These are phyloP conservation scores for Juglanconis juglandina DNA, from an alignment of 2,329 filamentous ascomycete species.

Conservation along the genomic window DNA sequence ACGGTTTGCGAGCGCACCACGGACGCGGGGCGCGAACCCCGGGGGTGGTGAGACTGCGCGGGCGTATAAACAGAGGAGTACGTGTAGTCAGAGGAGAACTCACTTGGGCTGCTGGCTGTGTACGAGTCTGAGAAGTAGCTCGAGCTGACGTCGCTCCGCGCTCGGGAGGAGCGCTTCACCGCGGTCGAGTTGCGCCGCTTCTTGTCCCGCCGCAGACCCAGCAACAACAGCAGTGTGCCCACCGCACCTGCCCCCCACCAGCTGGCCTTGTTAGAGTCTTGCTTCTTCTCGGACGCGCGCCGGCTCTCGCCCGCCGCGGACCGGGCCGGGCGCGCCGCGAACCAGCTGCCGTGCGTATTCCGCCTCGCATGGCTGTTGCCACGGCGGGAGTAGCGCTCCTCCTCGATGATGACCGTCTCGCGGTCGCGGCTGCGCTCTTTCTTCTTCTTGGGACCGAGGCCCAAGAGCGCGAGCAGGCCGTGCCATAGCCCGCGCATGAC, in stretches of 20 bases:
- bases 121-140: conserved; percentile 55
- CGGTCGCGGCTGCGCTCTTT: conserved; percentile 41
- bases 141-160: conserved; percentile 44
- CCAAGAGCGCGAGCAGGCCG: conserved; percentile 57
- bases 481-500: conserved; percentile 61
- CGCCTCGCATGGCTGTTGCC: conserved; percentile 36
- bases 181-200: conserved; percentile 42
- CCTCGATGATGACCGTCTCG: conserved; percentile 46
- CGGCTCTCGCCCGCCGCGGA: conserved; percentile 42
- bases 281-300: conserved; percentile 32
- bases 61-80: conserved; percentile 19
- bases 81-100: conserved; percentile 32
- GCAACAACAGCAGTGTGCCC: conserved; percentile 49
- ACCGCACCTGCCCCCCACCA: conserved; percentile 53
- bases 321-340: conserved; percentile 31
- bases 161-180: conserved; percentile 23
- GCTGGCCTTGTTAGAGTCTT: conserved; percentile 41
- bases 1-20: conserved; percentile 9
- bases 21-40: conserved; percentile 1
- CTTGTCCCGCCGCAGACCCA: conserved; percentile 51
- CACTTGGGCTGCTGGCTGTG: conserved; percentile 49
- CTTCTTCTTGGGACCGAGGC: conserved; percentile 49
- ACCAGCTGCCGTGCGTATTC: conserved; percentile 15
- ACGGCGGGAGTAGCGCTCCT: conserved; percentile 58
- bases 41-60: conserved; percentile 4